A percentile compares a stretch with the other conserved stretches of the same genome.
Conservation (phyloP, 352 stramenopile species). For the Achlya hypogyna region DNA sequence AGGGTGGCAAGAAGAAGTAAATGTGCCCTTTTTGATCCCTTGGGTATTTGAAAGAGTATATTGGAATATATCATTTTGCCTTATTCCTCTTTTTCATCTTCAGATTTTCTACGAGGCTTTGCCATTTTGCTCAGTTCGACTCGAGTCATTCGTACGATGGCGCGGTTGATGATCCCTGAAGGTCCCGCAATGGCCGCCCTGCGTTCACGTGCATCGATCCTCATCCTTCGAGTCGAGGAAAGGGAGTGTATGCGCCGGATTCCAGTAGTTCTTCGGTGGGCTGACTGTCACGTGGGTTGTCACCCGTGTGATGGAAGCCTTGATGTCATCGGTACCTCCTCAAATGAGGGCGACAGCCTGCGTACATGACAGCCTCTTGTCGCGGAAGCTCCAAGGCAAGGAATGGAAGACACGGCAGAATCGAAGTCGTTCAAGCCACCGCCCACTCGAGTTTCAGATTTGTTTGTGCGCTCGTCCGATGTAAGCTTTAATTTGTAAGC, state of each 20-base stretch:
- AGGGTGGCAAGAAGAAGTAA: slow-evolving; percentile 29
- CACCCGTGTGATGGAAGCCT: too few species aligned
- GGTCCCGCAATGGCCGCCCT: background rate
- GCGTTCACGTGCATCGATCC: background rate
- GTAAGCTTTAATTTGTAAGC: too few species aligned
- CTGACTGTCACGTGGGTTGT: too few species aligned
- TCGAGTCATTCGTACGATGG: background rate
- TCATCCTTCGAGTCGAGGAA: background rate
- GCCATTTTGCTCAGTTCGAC: background rate
- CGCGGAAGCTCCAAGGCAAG: background rate
- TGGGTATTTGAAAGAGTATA: slow-evolving; percentile 6
- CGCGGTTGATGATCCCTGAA: background rate
- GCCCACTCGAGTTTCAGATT: too few species aligned
- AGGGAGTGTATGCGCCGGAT: background rate
- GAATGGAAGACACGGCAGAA: too few species aligned
- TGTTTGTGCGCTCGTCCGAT: too few species aligned
- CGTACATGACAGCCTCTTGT: background rate
- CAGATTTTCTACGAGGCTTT: background rate
- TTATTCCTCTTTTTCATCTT: background rate
- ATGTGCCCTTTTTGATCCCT: background rate
- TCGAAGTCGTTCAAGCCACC: too few species aligned
- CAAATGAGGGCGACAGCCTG: background rate
- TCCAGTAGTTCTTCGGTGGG: background rate
- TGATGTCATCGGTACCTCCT: background rate
- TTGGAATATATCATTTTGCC: slow-evolving; percentile 1